Conservation (phyloP, 2,329 filamentous ascomycete species). For the Venturia pyrina region DNA sequence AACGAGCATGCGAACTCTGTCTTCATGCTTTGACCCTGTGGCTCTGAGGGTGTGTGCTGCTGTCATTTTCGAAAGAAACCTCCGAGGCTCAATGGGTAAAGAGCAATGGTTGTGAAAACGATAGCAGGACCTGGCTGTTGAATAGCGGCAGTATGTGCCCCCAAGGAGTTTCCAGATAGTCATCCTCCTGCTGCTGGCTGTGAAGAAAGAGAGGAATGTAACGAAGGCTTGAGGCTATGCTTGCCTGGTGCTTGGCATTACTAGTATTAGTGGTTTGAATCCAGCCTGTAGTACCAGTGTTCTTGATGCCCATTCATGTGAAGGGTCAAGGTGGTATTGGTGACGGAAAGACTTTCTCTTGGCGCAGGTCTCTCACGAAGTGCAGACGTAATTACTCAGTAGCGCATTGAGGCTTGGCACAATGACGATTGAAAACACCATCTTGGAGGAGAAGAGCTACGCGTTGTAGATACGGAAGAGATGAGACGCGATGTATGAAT, state of each 20-base stretch:
- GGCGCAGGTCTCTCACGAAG: background rate
- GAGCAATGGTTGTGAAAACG: background rate
- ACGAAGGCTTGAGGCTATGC: too few species aligned
- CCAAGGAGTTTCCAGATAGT: too few species aligned
- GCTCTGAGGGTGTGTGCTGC: background rate
- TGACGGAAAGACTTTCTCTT: background rate
- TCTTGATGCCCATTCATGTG: background rate
- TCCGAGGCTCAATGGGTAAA: background rate
- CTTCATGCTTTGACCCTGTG: constrained; percentile 7
- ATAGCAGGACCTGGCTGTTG: background rate
- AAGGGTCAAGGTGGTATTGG: background rate
- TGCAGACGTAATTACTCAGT: background rate
- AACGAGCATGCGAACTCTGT: constrained; percentile 39
- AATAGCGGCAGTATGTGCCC: too few species aligned
- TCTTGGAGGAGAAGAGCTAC: background rate
- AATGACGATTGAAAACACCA: background rate
- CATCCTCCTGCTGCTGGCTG: too few species aligned
- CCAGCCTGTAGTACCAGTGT: background rate
- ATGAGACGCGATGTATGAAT: too few species aligned
- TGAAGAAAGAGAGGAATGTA: too few species aligned
- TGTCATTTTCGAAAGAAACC: background rate
- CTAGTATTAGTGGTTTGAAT: background rate
- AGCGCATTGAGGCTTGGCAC: background rate
- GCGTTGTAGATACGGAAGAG: too few species aligned
- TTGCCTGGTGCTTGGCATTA: background rate